Evolutionary conservation across 129 eudicot genomes (phyloP), one percentile per base, ranked within the genome.

Genomic region (Centaurea solstitialis): DNA sequence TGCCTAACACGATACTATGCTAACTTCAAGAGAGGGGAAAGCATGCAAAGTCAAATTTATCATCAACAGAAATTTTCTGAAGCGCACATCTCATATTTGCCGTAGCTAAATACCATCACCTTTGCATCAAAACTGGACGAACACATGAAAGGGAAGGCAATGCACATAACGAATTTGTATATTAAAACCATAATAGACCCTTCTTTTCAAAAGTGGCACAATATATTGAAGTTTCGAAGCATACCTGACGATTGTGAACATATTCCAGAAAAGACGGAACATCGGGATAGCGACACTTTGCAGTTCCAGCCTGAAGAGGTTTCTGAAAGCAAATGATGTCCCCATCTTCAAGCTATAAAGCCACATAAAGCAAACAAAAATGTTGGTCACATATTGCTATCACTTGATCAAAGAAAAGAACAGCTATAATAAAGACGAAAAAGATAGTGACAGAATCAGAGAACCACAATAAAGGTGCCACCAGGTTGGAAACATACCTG

Each of bases 201-300:
- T 45, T 45, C 57, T 45, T 45, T 45, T 45, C 57, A 45, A 47
- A 41, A 77, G 22, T 41, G 74, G 26, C 41, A 68, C 74, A 24
- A 17, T 3, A 20, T 35, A 79, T 6, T 3, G n/a, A 43, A 47
- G 40, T 69, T 68, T 66, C 59, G 69, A 3, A 35, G 37, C n/a
- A 78, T 84, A 92, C 99, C 97, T 90, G 99, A 28, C 97, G 97
- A 84, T 94, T 94, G 71, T 87, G 90, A 80, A 92, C 97, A 83
- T 94, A 94, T 43, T 89, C 94, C 83, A 94, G 70, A 83, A 89
- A 94, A 68, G 97, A 85, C 38, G 99, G 94, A 76, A 92, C 99
- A 70, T 87, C 91, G 45, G 96, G 94, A 82, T 86, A 94, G 70
- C 97, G 91, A 86, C 76, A 83, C 76, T 88, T 93, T 37, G 61